A percentile compares a stretch with the other conserved stretches of the same genome.
Evolutionary conservation across 176 grass and related monocot genomes (phyloP).

Genomic region (Dactylis glomerata): DNA sequence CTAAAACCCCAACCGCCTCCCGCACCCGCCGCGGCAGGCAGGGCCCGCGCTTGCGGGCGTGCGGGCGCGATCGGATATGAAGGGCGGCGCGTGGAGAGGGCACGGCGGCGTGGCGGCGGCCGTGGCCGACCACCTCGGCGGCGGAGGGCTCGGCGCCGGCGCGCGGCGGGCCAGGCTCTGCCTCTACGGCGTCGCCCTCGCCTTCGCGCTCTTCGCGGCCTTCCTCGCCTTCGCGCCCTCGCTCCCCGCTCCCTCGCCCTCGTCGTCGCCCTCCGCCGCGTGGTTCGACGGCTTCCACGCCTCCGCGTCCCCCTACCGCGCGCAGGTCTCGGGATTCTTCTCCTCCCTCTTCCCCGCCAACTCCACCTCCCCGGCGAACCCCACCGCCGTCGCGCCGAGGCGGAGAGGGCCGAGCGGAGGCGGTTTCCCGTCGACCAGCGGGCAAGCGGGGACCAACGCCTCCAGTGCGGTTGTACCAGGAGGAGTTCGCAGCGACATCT

Average conservation of each 20-base stretch:
- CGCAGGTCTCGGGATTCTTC: slow-evolving; percentile 60
- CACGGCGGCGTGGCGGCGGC: slow-evolving; percentile 29
- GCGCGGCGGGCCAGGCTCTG: slow-evolving; percentile 53
- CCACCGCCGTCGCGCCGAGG: neutral
- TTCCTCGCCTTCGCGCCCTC: slow-evolving; percentile 65
- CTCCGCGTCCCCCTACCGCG: slow-evolving; percentile 59
- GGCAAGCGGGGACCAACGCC: neutral
- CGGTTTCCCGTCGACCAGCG: neutral
- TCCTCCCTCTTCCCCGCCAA: slow-evolving; percentile 68
- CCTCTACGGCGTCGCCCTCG: slow-evolving; percentile 58
- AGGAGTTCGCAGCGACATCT: neutral
- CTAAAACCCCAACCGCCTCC: neutral
- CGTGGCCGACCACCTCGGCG: slow-evolving; percentile 37
- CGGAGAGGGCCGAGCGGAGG: slow-evolving; percentile 16
- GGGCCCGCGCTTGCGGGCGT: neutral
- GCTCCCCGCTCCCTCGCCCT: slow-evolving; percentile 15
- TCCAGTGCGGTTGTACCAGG: neutral
- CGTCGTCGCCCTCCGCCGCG: slow-evolving; percentile 29
- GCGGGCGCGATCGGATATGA: slow-evolving; percentile 38
- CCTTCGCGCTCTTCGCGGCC: slow-evolving; percentile 55
- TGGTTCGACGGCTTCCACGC: slow-evolving; percentile 65
- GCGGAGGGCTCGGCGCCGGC: neutral
- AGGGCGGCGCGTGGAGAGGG: slow-evolving; percentile 38
- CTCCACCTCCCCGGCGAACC: slow-evolving; percentile 12
- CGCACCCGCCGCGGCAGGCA: neutral